Evolutionary conservation across 331 rosid genomes (phyloP).

Genomic region (Quercus lobata): DNA sequence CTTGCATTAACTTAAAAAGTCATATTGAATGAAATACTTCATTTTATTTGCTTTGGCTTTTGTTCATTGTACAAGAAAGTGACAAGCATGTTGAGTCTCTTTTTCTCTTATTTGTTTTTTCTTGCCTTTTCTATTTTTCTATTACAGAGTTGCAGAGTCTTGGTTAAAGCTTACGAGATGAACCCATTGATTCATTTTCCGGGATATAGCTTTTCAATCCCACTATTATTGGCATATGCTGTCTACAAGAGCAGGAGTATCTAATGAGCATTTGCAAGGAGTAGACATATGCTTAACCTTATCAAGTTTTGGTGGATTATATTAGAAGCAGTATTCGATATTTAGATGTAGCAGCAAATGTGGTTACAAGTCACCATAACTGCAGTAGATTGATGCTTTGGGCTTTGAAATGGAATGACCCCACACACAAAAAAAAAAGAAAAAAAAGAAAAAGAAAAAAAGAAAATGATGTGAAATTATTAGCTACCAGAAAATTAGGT

Average conservation of each 20-base stretch:
- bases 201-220: conserved; percentile 58
- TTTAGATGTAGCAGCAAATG: not conserved
- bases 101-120: not conserved
- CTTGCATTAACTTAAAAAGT: not conserved
- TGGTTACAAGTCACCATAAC: not conserved
- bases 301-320: not conserved
- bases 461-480: too few relatives aligned
- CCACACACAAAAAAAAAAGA: too few relatives aligned
- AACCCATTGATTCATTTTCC: conserved; percentile 73
- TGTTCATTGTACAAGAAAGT: not conserved
- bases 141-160: conserved; percentile 70
- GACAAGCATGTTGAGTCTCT: not conserved
- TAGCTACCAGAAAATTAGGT: too few relatives aligned
- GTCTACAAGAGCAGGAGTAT: conserved; percentile 46
- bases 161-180: conserved; percentile 86
- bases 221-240: conserved; percentile 59
- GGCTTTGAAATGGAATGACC: too few relatives aligned
- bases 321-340: not conserved
- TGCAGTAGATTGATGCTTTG: not conserved
- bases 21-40: not conserved
- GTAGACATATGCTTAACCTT: not conserved
- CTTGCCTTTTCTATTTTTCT: conserved; percentile 17
- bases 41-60: not conserved
- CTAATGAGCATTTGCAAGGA: conserved; percentile 16
- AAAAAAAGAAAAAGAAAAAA: too few relatives aligned